Percentiles rank a stretch among this genome's conserved stretches.
Evolutionary conservation across 257 asterid species (phyloP).

Genomic region (Catharanthus roseus): DNA sequence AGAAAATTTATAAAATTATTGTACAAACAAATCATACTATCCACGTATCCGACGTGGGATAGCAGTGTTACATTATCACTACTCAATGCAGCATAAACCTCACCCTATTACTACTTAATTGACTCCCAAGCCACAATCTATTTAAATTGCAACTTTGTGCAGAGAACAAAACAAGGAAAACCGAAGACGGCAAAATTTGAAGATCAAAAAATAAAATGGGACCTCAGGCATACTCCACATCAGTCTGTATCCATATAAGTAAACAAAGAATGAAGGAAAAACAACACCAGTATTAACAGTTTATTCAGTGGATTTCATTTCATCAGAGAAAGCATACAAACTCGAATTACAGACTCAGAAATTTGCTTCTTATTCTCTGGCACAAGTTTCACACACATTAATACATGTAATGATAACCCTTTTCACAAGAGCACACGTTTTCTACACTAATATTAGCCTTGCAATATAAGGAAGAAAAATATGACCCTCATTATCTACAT

Average conservation of each 20-base stretch:
- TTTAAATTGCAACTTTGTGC: too few relatives aligned
- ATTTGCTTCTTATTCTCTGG: too few relatives aligned
- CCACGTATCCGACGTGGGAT: too few relatives aligned
- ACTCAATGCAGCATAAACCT: too few relatives aligned
- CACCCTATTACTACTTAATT: too few relatives aligned
- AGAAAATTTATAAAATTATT: too few relatives aligned
- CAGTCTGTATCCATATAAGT: neutral
- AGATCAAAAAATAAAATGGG: too few relatives aligned
- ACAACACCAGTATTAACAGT: neutral
- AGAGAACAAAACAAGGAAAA: too few relatives aligned
- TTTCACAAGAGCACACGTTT: neutral
- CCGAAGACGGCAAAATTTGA: too few relatives aligned
- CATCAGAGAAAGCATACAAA: neutral
- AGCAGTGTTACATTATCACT: too few relatives aligned
- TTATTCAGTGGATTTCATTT: neutral
- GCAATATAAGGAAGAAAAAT: neutral
- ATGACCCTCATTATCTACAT: neutral
- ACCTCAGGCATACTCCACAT: neutral
- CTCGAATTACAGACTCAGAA: neutral
- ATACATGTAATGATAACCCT: neutral
- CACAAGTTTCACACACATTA: neutral
- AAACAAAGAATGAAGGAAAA: neutral
- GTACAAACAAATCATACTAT: too few relatives aligned
- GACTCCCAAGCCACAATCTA: too few relatives aligned
- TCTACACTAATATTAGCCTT: neutral